phyloP scores from a whole-genome alignment of 2,329 filamentous ascomycete genomes.

The Colletotrichum sp. region DNA sequence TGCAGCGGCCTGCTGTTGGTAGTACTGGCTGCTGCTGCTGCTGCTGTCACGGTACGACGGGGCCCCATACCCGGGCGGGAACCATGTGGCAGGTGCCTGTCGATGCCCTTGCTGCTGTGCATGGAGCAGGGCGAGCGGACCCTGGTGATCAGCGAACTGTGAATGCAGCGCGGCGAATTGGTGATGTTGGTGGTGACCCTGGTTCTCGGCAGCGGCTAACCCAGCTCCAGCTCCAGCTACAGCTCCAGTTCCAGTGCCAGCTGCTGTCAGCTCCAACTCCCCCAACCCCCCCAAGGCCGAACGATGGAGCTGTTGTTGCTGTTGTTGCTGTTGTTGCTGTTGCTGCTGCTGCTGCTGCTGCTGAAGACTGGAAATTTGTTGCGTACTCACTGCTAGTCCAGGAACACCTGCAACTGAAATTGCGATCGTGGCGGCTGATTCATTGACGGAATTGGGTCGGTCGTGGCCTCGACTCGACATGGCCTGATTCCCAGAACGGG shows the following conservation, averaged over 20 bases:
- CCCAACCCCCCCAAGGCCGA: background rate
- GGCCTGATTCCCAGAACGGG: constrained; percentile 15
- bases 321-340: too few species aligned
- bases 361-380: background rate
- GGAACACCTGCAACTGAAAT: background rate
- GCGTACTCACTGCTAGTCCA: background rate
- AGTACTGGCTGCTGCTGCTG: background rate
- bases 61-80: constrained; percentile 12
- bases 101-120: constrained; percentile 1
- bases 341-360: too few species aligned
- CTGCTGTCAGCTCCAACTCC: background rate
- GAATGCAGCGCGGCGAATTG: background rate
- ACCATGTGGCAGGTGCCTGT: constrained; percentile 2
- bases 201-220: background rate
- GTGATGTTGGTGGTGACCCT: background rate
- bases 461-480: constrained; percentile 2
- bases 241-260: background rate
- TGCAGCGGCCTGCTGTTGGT: constrained; percentile 1
- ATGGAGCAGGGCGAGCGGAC: background rate
- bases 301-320: constrained; percentile 7
- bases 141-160: constrained; percentile 5
- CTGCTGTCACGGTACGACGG: background rate
- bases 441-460: background rate
- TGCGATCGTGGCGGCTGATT: background rate
- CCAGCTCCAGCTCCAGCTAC: background rate